Conservation (phyloP, 768 basidiomycete genomes). For the Rhodotorula graminis region DNA sequence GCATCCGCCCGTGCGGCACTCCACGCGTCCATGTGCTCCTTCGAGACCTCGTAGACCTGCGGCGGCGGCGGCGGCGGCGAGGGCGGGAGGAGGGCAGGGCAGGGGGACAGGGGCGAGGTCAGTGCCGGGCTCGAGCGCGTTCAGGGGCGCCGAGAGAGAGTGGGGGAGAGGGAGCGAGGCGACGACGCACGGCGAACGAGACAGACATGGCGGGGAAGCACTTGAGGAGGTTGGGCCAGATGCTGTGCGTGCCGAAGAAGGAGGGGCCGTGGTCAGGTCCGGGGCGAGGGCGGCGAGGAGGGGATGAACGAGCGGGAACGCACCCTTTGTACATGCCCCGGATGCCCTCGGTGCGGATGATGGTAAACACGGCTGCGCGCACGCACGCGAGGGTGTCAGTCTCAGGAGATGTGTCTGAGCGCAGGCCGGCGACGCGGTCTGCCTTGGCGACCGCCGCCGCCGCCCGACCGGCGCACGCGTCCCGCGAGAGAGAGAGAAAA, state of each 20-base stretch:
- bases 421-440: too few relatives aligned
- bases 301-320: neutral
- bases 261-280: neutral
- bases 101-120: neutral
- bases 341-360: slow-evolving; percentile 68
- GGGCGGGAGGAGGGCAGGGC: too few relatives aligned
- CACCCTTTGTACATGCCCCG: slow-evolving; percentile 63
- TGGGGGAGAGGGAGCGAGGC: neutral
- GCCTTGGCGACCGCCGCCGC: too few relatives aligned
- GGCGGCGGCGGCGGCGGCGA: too few relatives aligned
- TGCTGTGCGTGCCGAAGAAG: slow-evolving; percentile 45
- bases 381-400: neutral
- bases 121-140: neutral
- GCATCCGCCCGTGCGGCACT: neutral
- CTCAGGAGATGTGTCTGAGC: too few relatives aligned
- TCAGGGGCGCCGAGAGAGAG: too few relatives aligned
- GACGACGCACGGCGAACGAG: slow-evolving; percentile 15
- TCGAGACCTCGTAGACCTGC: slow-evolving; percentile 28
- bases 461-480: too few relatives aligned
- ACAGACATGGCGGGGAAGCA: slow-evolving; percentile 28
- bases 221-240: slow-evolving; percentile 47
- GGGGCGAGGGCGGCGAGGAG: too few relatives aligned
- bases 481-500: too few relatives aligned
- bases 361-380: slow-evolving; percentile 63
- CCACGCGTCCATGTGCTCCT: slow-evolving; percentile 15